These are phyloP conservation scores for Solanum ahanhuiri DNA, from an alignment of 257 asterid genomes.

Conservation along the genomic window DNA sequence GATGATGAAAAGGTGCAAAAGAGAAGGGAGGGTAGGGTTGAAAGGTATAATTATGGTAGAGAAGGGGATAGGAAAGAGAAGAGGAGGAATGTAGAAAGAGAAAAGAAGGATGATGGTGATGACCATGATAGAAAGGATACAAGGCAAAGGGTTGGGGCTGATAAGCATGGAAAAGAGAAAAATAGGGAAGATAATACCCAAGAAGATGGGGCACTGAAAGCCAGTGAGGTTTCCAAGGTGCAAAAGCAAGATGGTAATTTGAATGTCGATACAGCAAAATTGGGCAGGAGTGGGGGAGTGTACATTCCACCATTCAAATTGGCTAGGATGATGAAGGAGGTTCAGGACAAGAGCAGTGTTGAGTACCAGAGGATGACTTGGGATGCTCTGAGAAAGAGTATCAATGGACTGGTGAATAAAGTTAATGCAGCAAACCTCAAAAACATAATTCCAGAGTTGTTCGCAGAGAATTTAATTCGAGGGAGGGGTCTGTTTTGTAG, in stretches of 20 bases:
- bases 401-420: conserved; percentile 84
- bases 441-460: conserved; percentile 78
- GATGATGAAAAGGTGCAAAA: conserved; percentile 4
- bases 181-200: conserved; percentile 2
- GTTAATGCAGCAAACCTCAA: conserved; percentile 74
- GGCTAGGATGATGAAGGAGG: conserved; percentile 74
- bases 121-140: conserved; percentile 11
- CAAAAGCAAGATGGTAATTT: conserved; percentile 19
- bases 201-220: conserved; percentile 11
- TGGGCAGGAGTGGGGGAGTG: conserved; percentile 79
- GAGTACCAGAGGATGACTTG: conserved; percentile 92
- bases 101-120: conserved; percentile 6
- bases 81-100: conserved; percentile 14
- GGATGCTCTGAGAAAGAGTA: conserved; percentile 91
- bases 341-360: conserved; percentile 62
- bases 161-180: conserved; percentile 12
- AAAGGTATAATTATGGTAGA: conserved; percentile 3
- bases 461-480: conserved; percentile 77
- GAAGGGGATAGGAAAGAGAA: background rate
- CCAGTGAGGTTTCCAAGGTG: conserved; percentile 14
- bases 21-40: conserved; percentile 14
- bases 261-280: conserved; percentile 15
- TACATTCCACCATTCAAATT: conserved; percentile 80
- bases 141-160: conserved; percentile 15
- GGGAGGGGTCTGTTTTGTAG: conserved; percentile 88